These are phyloP conservation scores for Candida sakaeoensis DNA, from an alignment of 805 yeast species.

Conservation along the genomic window DNA sequence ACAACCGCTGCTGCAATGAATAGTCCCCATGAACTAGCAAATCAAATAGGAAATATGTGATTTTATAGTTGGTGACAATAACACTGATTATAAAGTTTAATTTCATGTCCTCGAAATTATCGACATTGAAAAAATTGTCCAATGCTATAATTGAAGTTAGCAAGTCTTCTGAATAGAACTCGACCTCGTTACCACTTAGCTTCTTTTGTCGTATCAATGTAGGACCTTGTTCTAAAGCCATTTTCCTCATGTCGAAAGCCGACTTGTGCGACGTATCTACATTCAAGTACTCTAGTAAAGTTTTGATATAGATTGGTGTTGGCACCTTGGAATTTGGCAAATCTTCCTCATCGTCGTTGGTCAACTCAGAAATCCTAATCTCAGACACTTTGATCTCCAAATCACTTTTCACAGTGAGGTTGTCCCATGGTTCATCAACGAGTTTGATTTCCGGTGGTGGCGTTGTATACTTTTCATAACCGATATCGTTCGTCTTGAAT, in stretches of 20 bases:
- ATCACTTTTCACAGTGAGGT: slow-evolving; percentile 13
- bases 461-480: slow-evolving; percentile 21
- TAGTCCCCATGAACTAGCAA: slow-evolving; percentile 68
- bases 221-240: slow-evolving; percentile 52
- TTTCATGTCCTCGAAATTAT: slow-evolving; percentile 59
- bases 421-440: slow-evolving; percentile 17
- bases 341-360: slow-evolving; percentile 8
- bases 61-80: slow-evolving; percentile 44
- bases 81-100: slow-evolving; percentile 65
- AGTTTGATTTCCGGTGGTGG: slow-evolving; percentile 9
- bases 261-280: slow-evolving; percentile 42
- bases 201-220: slow-evolving; percentile 61
- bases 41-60: slow-evolving; percentile 44
- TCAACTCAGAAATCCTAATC: background rate
- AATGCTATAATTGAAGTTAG: slow-evolving; percentile 50
- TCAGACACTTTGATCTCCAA: background rate
- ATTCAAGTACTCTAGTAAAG: slow-evolving; percentile 55
- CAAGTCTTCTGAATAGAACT: slow-evolving; percentile 53
- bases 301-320: slow-evolving; percentile 68
- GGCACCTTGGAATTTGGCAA: slow-evolving; percentile 33
- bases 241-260: slow-evolving; percentile 45
- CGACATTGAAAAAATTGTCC: slow-evolving; percentile 53
- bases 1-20: slow-evolving; percentile 74
- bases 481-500: slow-evolving; percentile 29
- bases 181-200: slow-evolving; percentile 43